Evolutionary conservation across 345 rosid species (phyloP).

Genomic region (Rhizophora apiculata): DNA sequence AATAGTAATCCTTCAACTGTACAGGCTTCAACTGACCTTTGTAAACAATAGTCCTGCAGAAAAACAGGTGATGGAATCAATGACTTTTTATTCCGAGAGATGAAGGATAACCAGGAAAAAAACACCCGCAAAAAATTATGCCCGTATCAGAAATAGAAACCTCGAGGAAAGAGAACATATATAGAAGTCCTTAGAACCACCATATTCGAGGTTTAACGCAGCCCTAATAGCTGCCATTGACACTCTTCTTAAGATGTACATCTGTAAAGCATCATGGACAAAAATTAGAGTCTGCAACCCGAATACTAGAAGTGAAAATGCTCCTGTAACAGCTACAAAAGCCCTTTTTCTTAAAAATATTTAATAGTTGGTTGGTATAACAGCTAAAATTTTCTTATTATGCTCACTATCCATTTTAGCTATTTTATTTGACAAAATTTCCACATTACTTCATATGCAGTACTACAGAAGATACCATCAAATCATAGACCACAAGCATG

Average conservation of each 20-base stretch:
- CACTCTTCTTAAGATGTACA: constrained; percentile 89
- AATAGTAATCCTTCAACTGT: constrained; percentile 81
- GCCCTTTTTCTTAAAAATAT: too few relatives aligned
- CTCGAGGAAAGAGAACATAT: constrained; percentile 98
- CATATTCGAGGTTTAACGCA: constrained; percentile 85
- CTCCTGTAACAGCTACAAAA: too few relatives aligned
- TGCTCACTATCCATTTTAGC: too few relatives aligned
- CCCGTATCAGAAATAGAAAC: constrained; percentile 32
- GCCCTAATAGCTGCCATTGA: constrained; percentile 97
- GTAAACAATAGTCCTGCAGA: constrained; percentile 83
- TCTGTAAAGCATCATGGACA: constrained; percentile 41
- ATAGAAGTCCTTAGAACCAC: constrained; percentile 82
- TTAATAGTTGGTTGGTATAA: too few relatives aligned
- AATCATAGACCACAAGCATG: too few relatives aligned
- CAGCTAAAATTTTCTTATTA: too few relatives aligned
- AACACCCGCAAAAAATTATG: neutral
- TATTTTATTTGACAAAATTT: too few relatives aligned
- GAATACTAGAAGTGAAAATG: neutral
- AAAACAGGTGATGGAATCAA: neutral
- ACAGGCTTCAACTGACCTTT: constrained; percentile 95
- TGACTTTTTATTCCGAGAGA: neutral
- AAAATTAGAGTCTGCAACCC: neutral
- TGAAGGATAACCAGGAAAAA: neutral
- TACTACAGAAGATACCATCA: too few relatives aligned
- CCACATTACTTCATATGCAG: too few relatives aligned